Conservation (phyloP, 768 basidiomycete genomes). For the Rubroboletus satanas region DNA sequence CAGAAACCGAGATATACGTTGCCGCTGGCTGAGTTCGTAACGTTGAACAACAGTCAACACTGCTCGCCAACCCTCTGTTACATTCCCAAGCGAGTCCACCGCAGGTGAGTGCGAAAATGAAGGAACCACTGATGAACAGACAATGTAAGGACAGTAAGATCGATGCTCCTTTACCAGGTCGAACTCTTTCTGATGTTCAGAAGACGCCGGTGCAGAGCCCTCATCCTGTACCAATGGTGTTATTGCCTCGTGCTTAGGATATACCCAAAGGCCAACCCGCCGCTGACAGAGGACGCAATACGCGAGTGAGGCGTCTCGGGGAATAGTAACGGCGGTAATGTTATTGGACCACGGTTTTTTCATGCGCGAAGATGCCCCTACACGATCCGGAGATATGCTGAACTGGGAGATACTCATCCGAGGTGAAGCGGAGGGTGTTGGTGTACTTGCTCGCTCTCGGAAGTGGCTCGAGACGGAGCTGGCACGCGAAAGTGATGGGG, state of each 20-base stretch:
- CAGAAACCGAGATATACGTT: constrained; percentile 37
- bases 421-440: constrained; percentile 21
- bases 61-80: constrained; percentile 76
- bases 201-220: constrained; percentile 19
- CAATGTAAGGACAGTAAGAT: constrained; percentile 82
- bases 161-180: constrained; percentile 80
- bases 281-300: constrained; percentile 71
- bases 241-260: constrained; percentile 34
- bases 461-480: constrained; percentile 29
- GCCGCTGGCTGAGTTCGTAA: constrained; percentile 59
- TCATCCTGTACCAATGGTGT: constrained; percentile 6
- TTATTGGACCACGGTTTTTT: constrained; percentile 4
- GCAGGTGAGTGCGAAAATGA: constrained; percentile 39
- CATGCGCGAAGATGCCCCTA: constrained; percentile 1
- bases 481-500: constrained; percentile 32
- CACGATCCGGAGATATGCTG: constrained; percentile 13
- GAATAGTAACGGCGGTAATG: not conserved
- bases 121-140: constrained; percentile 62
- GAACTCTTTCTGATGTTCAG: constrained; percentile 44
- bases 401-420: constrained; percentile 21
- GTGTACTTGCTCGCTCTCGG: constrained; percentile 17
- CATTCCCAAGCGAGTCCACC: constrained; percentile 23
- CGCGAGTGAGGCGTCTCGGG: constrained; percentile 49
- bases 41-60: constrained; percentile 66
- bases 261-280: constrained; percentile 78